These are phyloP conservation scores for Bacidia gigantensis DNA, from an alignment of 495 filamentous ascomycete genomes.

Conservation along the genomic window DNA sequence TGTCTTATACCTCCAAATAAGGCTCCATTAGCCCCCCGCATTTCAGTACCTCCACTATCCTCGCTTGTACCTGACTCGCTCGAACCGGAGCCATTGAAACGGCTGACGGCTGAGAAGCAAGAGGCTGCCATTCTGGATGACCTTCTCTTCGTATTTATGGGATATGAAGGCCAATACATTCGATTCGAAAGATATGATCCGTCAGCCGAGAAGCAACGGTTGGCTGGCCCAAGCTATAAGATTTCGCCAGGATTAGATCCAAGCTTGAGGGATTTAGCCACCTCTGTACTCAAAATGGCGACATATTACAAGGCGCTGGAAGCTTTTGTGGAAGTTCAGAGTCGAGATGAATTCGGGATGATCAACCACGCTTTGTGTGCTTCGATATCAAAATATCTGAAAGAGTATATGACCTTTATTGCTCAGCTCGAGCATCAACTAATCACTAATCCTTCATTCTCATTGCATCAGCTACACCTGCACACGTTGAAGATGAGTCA, in stretches of 20 bases:
- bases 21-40: constrained; percentile 72
- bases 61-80: constrained; percentile 56
- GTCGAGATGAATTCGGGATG: constrained; percentile 83
- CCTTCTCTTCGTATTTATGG: constrained; percentile 90
- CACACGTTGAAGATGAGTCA: constrained; percentile 81
- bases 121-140: constrained; percentile 82
- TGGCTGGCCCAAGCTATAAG: constrained; percentile 66
- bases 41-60: constrained; percentile 72
- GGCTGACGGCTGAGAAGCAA: constrained; percentile 64
- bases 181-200: constrained; percentile 80
- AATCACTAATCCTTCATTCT: constrained; percentile 74
- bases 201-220: constrained; percentile 64
- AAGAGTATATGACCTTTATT: constrained; percentile 85
- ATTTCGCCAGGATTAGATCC: constrained; percentile 78
- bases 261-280: constrained; percentile 73
- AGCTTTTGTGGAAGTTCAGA: constrained; percentile 86
- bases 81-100: constrained; percentile 55
- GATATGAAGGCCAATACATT: constrained; percentile 95
- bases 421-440: constrained; percentile 87
- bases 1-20: constrained; percentile 70
- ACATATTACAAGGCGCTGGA: constrained; percentile 84
- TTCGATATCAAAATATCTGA: constrained; percentile 75
- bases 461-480: constrained; percentile 79
- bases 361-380: constrained; percentile 94
- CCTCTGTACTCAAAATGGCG: constrained; percentile 87